Base-by-base conservation (phyloP, 2,329 filamentous ascomycete genomes). In the Xylariaceae sp. region DNA sequence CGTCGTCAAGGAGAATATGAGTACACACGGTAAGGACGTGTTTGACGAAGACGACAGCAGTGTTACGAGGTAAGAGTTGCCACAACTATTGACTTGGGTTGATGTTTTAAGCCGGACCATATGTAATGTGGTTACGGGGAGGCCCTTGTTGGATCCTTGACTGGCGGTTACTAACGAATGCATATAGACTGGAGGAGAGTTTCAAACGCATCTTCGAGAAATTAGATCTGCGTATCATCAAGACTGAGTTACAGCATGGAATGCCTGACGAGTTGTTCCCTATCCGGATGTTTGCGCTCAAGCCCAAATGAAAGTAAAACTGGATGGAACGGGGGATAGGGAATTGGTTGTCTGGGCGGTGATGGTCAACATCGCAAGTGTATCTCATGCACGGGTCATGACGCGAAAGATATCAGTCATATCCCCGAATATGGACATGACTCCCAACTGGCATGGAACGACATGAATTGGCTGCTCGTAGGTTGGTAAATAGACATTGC, bases 1-100 rank as follows among this genome's bases (percentile, higher is more conserved):
- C 13, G 80, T 92, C 7, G 78, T 92, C 57, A 94, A 94, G 77
- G 92, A 97, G 77, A 97, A 96, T 68, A 70, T 90, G 62, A 81
- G 74, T 61, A 80, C 76, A 64, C 81, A 73, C 35, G 75, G 74
- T 0, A 71, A 76, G 37, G 91, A 96, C 71, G 75, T 88, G 18
- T 96, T 87, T 71, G 91, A 96, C 70, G 82, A 85, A 5, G 71
- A 80, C 60, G 91, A 96, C 70, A 90, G 85, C 67, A 88, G 85
- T 67, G 88, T 96, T 1, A 96, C 90, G 2, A 82, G 82, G 82
- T 84, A 64, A 45, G 89, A 13, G 55, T 15, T 13, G 42, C 15
- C 10, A 49, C 18, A n/a, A n/a, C 10, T 10, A 18, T 50, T 47
- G 15, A 49, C n/a, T 17, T 80, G 61, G 67, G 17, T 37, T 54